Percentiles rank a stretch among this genome's conserved stretches.
Evolutionary conservation across 2,329 filamentous ascomycete genomes (phyloP).

Genomic region (Colletotrichum phormii): DNA sequence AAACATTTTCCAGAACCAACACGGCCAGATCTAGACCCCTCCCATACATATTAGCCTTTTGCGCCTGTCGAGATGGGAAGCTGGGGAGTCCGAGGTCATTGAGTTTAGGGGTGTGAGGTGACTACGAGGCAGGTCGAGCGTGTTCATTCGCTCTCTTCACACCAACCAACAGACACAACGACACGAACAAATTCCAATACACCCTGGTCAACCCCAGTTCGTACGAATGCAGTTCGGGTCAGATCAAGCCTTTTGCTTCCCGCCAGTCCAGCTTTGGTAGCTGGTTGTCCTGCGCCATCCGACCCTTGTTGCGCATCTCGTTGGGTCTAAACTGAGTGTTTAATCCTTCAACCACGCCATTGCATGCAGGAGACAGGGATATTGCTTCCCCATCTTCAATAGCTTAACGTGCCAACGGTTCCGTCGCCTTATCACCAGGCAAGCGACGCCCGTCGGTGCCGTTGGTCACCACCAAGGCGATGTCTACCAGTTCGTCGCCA

Average conservation of each 20-base stretch:
- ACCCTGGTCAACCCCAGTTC: background rate
- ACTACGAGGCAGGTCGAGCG: background rate
- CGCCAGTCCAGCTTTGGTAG: background rate
- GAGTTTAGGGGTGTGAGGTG: too few species aligned
- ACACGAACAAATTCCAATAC: background rate
- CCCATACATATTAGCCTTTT: background rate
- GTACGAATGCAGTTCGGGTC: background rate
- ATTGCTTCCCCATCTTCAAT: background rate
- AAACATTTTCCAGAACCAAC: background rate
- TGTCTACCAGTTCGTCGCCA: background rate
- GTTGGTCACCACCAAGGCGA: background rate
- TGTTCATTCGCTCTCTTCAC: background rate
- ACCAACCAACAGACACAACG: background rate
- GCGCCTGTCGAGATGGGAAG: background rate
- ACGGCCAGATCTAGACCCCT: background rate
- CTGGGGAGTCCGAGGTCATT: too few species aligned
- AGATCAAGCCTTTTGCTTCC: background rate
- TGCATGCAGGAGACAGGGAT: background rate
- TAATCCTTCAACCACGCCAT: background rate
- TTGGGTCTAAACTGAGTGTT: background rate
- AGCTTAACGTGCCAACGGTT: background rate
- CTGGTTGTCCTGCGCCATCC: background rate
- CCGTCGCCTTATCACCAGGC: too few species aligned
- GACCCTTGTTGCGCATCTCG: too few species aligned
- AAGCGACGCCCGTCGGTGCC: background rate